phyloP scores from a whole-genome alignment of 2,329 filamentous ascomycete genomes.

The Gremmenia infestans region DNA sequence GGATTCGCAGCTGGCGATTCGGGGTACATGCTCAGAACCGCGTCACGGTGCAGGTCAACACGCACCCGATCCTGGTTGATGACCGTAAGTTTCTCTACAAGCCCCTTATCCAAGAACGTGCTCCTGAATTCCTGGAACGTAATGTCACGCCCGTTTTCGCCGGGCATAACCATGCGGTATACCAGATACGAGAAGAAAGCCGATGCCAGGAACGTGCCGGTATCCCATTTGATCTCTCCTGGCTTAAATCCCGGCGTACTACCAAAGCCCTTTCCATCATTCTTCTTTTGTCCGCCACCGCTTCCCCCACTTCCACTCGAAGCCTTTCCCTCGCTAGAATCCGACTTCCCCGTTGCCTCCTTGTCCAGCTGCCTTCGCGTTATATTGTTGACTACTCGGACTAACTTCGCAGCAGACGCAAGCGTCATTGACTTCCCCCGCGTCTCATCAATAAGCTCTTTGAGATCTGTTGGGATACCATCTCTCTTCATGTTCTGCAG shows the following conservation, averaged over 20 bases:
- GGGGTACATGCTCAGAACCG: slow-evolving; percentile 65
- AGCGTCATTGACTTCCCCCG: slow-evolving; percentile 26
- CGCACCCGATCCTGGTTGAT: slow-evolving; percentile 73
- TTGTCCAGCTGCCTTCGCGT: slow-evolving; percentile 25
- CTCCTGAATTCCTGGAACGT: slow-evolving; percentile 96
- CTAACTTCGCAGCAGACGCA: slow-evolving; percentile 27
- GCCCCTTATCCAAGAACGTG: slow-evolving; percentile 90
- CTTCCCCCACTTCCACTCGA: slow-evolving; percentile 11
- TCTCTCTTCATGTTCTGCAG: slow-evolving; percentile 59
- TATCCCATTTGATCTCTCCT: slow-evolving; percentile 27
- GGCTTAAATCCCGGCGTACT: slow-evolving; percentile 25
- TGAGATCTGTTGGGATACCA: slow-evolving; percentile 60
- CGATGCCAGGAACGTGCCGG: slow-evolving; percentile 37
- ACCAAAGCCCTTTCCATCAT: slow-evolving; percentile 32
- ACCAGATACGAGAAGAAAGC: slow-evolving; percentile 58
- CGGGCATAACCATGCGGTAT: slow-evolving; percentile 60
- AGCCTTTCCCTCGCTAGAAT: slow-evolving; percentile 23
- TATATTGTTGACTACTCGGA: slow-evolving; percentile 33
- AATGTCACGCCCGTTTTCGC: slow-evolving; percentile 69
- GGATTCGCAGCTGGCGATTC: slow-evolving; percentile 65
- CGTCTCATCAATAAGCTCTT: slow-evolving; percentile 32
- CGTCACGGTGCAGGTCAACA: slow-evolving; percentile 74
- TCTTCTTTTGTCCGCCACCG: slow-evolving; percentile 14
- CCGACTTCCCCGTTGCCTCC: slow-evolving; percentile 24
- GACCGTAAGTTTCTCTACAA: slow-evolving; percentile 87